Percentiles rank a stretch among this genome's conserved stretches.
These are phyloP conservation scores for Incumbomyces lentus DNA, from an alignment of 2,329 filamentous ascomycete species.

Conservation along the genomic window DNA sequence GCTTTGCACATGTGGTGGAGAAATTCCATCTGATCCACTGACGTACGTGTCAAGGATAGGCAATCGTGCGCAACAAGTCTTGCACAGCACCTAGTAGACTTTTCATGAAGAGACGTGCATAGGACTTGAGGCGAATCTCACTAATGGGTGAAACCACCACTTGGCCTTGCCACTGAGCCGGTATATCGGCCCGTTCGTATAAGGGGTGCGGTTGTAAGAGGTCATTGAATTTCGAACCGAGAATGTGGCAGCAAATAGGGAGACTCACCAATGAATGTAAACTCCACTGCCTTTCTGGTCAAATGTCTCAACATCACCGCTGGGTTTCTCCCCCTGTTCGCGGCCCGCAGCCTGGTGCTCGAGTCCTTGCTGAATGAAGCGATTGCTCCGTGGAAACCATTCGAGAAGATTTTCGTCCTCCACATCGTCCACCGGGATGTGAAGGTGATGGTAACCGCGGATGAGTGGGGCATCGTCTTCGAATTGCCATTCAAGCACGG, in stretches of 20 bases:
- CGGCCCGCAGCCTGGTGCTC: constrained; percentile 23
- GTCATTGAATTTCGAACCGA: neutral
- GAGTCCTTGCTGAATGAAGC: constrained; percentile 73
- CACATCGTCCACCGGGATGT: constrained; percentile 80
- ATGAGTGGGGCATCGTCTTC: constrained; percentile 42
- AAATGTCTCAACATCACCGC: neutral
- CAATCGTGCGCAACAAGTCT: too few species aligned
- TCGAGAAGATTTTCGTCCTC: constrained; percentile 79
- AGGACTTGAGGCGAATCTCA: too few species aligned
- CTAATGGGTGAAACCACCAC: too few species aligned
- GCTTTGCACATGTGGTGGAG: too few species aligned
- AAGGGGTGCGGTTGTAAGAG: too few species aligned
- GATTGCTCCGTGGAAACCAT: constrained; percentile 66
- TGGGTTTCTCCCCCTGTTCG: neutral
- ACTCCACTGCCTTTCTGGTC: constrained; percentile 45
- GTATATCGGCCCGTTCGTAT: too few species aligned
- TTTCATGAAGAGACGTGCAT: too few species aligned
- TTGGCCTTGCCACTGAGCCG: too few species aligned
- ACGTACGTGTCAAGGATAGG: too few species aligned
- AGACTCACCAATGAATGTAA: constrained; percentile 59
- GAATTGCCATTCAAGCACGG: constrained; percentile 57
- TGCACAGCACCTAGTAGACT: too few species aligned
- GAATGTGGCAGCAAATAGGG: neutral
- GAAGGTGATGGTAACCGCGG: constrained; percentile 58
- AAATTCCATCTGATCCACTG: too few species aligned